Evolutionary conservation across 2,329 filamentous ascomycete species (phyloP).

Genomic region (Aureobasidium pullulans): DNA sequence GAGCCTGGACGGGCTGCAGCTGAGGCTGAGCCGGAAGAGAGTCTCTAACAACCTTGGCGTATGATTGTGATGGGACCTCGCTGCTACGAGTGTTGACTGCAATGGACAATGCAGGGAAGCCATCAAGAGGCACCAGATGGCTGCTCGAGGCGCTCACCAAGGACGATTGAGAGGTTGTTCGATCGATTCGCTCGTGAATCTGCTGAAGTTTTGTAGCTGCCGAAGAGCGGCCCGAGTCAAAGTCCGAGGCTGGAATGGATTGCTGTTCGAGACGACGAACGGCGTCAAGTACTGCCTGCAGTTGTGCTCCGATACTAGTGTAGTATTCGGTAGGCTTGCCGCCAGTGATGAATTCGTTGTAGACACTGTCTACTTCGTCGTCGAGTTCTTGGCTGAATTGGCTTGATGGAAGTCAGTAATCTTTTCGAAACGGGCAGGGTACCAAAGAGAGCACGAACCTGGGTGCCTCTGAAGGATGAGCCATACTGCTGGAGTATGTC

Average conservation of each 20-base stretch:
- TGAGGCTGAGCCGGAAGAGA: background rate
- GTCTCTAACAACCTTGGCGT: background rate
- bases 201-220: conserved; percentile 17
- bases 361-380: background rate
- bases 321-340: background rate
- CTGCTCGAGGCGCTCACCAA: background rate
- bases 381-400: background rate
- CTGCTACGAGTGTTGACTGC: background rate
- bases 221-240: background rate
- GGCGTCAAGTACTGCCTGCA: background rate
- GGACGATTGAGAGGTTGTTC: background rate
- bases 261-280: background rate
- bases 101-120: background rate
- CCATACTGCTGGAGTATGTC: background rate
- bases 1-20: background rate
- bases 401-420: background rate
- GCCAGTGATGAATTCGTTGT: conserved; percentile 1
- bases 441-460: background rate
- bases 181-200: conserved; percentile 15
- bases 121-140: background rate
- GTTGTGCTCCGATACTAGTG: background rate
- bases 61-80: background rate
- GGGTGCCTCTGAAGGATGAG: background rate
- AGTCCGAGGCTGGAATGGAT: background rate
- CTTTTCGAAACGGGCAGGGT: no score